These are phyloP conservation scores for Dactylellina cionopaga DNA, from an alignment of 2,329 filamentous ascomycete species.

Conservation along the genomic window DNA sequence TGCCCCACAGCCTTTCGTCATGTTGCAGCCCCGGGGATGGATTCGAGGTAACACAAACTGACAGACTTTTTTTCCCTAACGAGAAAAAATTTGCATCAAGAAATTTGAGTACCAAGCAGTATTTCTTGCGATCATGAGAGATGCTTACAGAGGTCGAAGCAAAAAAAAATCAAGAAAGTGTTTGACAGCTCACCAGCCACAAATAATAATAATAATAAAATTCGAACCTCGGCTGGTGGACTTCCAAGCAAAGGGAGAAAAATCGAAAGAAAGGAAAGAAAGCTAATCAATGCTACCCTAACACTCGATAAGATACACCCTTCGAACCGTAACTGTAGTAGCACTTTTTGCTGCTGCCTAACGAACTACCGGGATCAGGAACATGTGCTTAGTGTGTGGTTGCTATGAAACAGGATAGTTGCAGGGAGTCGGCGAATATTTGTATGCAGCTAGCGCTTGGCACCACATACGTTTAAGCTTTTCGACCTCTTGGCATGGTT, in stretches of 20 bases:
- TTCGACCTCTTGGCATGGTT: constrained; percentile 21
- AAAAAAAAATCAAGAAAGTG: background rate
- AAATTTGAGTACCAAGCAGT: no score
- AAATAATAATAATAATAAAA: no score
- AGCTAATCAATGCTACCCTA: constrained; percentile 52
- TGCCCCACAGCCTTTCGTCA: constrained; percentile 37
- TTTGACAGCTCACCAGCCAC: constrained; percentile 28
- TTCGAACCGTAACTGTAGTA: constrained; percentile 19
- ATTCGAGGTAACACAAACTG: constrained; percentile 40
- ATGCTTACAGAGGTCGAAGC: background rate
- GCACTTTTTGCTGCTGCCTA: constrained; percentile 52
- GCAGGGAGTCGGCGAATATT: constrained; percentile 52
- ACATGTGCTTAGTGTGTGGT: constrained; percentile 52
- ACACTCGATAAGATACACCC: constrained; percentile 50
- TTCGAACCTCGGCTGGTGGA: constrained; percentile 46
- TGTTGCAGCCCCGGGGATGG: constrained; percentile 30
- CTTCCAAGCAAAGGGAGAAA: constrained; percentile 26
- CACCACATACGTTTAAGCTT: constrained; percentile 45
- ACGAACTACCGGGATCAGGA: constrained; percentile 49
- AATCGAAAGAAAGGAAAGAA: no score
- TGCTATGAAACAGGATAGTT: constrained; percentile 50
- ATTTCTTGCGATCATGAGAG: no score
- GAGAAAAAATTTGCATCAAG: background rate
- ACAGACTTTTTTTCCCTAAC: background rate
- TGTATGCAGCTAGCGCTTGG: constrained; percentile 40